These are phyloP conservation scores for Echinosophora koreensis DNA, from an alignment of 306 rosid genomes.

Conservation along the genomic window DNA sequence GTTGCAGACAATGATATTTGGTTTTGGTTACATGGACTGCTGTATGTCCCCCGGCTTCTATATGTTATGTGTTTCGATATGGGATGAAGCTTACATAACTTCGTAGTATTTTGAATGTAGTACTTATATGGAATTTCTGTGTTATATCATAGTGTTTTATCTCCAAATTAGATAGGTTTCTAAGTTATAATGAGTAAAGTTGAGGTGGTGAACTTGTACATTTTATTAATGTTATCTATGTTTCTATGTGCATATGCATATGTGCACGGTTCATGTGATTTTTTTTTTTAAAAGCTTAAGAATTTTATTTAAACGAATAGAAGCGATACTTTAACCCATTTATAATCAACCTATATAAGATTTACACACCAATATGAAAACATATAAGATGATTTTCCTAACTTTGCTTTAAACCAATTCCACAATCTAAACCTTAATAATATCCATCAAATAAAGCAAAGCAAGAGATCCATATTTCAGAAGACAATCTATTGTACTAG, in stretches of 20 bases:
- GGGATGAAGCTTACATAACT: slow-evolving; percentile 54
- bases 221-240: slow-evolving; percentile 7
- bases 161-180: slow-evolving; percentile 25
- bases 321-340: no score
- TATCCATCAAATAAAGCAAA: no score
- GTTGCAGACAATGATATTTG: slow-evolving; percentile 86
- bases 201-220: slow-evolving; percentile 35
- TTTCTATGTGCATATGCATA: slow-evolving; percentile 33
- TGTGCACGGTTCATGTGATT: slow-evolving; percentile 6
- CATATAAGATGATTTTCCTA: no score
- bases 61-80: slow-evolving; percentile 57
- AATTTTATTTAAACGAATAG: no score
- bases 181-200: slow-evolving; percentile 36
- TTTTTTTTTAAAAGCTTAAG: no score
- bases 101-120: slow-evolving; percentile 60
- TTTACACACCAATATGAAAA: no score
- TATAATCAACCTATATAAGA: no score
- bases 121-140: slow-evolving; percentile 52
- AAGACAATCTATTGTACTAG: no score
- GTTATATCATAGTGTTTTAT: slow-evolving; percentile 26
- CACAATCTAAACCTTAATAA: no score
- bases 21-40: slow-evolving; percentile 80
- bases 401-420: no score
- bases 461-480: no score
- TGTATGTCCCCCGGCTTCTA: slow-evolving; percentile 70